These are phyloP conservation scores for Candida corydali DNA, from an alignment of 805 yeast genomes.

Conservation along the genomic window DNA sequence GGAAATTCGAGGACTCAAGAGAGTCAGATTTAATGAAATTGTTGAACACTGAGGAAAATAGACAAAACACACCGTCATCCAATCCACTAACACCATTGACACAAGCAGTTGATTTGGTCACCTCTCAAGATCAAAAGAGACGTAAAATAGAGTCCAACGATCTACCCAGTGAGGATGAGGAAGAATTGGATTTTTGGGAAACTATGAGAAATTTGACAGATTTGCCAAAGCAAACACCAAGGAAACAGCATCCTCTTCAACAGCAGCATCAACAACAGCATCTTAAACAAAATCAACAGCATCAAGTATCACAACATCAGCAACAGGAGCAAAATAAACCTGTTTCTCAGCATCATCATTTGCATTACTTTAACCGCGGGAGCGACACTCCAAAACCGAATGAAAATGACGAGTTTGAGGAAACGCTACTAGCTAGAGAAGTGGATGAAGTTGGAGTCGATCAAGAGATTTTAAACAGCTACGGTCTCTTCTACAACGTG, in stretches of 20 bases:
- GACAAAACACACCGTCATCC: slow-evolving; percentile 7
- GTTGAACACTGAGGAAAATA: slow-evolving; percentile 29
- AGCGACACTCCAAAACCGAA: slow-evolving; percentile 6
- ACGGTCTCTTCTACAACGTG: slow-evolving; percentile 35
- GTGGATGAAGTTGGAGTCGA: slow-evolving; percentile 21
- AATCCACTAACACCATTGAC: slow-evolving; percentile 34
- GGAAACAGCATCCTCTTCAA: slow-evolving; percentile 43
- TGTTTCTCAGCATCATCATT: slow-evolving; percentile 53
- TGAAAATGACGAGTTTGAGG: slow-evolving; percentile 9
- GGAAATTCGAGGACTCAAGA: slow-evolving; percentile 10
- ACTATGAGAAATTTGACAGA: slow-evolving; percentile 54
- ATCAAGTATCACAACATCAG: too few species aligned
- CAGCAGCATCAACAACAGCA: slow-evolving; percentile 57
- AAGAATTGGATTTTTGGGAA: slow-evolving; percentile 70
- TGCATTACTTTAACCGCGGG: slow-evolving; percentile 27
- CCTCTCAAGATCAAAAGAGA: slow-evolving; percentile 24
- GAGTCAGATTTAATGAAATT: slow-evolving; percentile 44
- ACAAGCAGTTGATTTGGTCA: slow-evolving; percentile 38
- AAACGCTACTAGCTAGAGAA: slow-evolving; percentile 16
- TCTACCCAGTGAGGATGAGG: slow-evolving; percentile 46
- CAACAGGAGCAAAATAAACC: too few species aligned
- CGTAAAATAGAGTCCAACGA: slow-evolving; percentile 7
- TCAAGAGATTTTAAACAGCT: slow-evolving; percentile 30
- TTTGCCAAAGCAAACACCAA: slow-evolving; percentile 12
- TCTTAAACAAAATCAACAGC: too few species aligned